Percentiles rank a stretch among this genome's conserved stretches.
Evolutionary conservation across 306 rosid genomes (phyloP).

Genomic region (Corylus heterophylla): DNA sequence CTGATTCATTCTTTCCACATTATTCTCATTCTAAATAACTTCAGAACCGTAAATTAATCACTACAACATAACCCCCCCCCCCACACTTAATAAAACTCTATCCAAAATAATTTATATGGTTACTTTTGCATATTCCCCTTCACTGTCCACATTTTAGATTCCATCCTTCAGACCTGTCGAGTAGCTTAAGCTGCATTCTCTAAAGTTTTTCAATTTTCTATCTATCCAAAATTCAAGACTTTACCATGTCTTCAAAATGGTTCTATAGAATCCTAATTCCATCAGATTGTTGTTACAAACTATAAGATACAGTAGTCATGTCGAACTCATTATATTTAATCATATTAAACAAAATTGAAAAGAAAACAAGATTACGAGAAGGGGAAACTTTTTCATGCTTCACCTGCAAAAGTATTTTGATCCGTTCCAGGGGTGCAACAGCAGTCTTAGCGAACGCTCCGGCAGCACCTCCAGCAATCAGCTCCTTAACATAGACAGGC

Average conservation of each 20-base stretch:
- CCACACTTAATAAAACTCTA: neutral
- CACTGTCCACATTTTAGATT: neutral
- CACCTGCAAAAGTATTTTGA: constrained; percentile 96
- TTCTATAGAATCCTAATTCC: neutral
- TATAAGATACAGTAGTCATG: neutral
- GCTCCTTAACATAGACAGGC: constrained; percentile 84
- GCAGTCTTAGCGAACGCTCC: constrained; percentile 84
- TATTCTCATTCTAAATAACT: neutral
- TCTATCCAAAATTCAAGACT: neutral
- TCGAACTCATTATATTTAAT: neutral
- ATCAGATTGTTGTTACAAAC: neutral
- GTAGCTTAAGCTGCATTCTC: neutral
- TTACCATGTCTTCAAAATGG: neutral
- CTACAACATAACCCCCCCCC: neutral
- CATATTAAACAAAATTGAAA: neutral
- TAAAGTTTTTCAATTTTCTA: neutral
- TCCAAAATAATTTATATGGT: neutral
- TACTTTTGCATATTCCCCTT: neutral
- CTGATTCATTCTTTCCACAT: neutral
- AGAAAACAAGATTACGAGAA: neutral
- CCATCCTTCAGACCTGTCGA: neutral
- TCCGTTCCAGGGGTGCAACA: constrained; percentile 93
- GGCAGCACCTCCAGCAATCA: constrained; percentile 88
- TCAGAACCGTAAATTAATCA: neutral
- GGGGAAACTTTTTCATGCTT: neutral